Evolutionary conservation across 202 grass and related monocot species (phyloP).

Genomic region (Saccharum hybrid): DNA sequence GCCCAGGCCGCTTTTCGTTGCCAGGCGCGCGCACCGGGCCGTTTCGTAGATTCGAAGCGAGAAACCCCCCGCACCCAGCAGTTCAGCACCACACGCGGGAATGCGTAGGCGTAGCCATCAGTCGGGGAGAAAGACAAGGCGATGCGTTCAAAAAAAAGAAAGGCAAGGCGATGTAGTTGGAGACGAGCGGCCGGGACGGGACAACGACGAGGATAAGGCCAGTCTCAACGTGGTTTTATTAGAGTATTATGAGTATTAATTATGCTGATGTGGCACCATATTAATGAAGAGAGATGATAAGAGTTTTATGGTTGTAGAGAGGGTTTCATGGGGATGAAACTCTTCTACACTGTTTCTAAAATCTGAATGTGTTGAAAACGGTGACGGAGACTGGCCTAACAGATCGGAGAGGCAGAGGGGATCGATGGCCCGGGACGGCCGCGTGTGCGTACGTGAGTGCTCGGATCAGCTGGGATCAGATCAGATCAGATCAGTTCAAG

Average conservation of each 20-base stretch:
- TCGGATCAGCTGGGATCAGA: background rate
- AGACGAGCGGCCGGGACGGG: background rate
- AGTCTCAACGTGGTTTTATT: too few relatives aligned
- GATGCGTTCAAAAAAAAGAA: too few relatives aligned
- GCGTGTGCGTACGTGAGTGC: background rate
- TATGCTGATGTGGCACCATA: too few relatives aligned
- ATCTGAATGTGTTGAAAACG: too few relatives aligned
- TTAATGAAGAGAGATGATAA: too few relatives aligned
- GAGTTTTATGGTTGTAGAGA: too few relatives aligned
- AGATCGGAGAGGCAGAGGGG: background rate
- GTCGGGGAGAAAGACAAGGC: background rate
- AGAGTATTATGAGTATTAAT: too few relatives aligned
- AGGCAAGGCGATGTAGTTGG: background rate
- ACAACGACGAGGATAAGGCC: background rate
- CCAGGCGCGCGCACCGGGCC: background rate
- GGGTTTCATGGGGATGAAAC: too few relatives aligned
- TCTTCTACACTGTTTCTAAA: too few relatives aligned
- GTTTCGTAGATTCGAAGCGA: constrained; percentile 55
- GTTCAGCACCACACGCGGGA: background rate
- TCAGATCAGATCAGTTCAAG: background rate
- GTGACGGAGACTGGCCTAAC: too few relatives aligned
- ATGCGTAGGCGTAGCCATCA: constrained; percentile 32
- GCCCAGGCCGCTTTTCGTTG: background rate
- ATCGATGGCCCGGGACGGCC: background rate
- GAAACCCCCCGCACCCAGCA: background rate